A percentile compares a stretch with the other conserved stretches of the same genome.
Conservation (phyloP, 2,329 filamentous ascomycete genomes). For the Hypoxylon sp. region DNA sequence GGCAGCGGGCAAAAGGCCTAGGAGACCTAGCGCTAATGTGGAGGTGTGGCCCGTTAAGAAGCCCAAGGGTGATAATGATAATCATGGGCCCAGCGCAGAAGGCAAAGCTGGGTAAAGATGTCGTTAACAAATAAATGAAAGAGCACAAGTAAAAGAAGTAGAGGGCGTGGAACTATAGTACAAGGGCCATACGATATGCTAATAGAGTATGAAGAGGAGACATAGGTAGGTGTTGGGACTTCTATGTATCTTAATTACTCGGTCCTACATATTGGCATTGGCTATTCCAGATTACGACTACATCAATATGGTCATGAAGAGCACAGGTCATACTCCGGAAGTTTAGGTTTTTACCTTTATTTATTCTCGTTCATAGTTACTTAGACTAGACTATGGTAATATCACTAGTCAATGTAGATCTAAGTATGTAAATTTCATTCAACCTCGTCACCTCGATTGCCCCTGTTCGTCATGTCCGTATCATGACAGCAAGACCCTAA, state of each 20-base stretch:
- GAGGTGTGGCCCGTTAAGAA: conserved; percentile 64
- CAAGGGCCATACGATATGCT: not conserved
- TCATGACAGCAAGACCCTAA: conserved; percentile 71
- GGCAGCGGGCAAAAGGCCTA: conserved; percentile 53
- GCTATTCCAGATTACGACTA: conserved; percentile 11
- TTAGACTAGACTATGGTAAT: not conserved
- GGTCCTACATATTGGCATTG: conserved; percentile 17
- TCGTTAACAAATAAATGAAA: not conserved
- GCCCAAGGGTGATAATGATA: conserved; percentile 51
- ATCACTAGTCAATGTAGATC: not conserved
- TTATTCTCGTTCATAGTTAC: not conserved
- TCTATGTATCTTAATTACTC: conserved; percentile 29
- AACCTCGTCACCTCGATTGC: not conserved
- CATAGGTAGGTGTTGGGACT: conserved; percentile 1
- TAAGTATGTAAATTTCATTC: not conserved
- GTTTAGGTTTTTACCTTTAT: no score
- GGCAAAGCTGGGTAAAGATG: not conserved
- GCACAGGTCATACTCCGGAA: not conserved
- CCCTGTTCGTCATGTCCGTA: not conserved
- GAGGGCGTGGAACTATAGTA: not conserved
- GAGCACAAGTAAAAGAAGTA: not conserved
- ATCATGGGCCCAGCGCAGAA: not conserved
- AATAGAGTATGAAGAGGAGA: not conserved
- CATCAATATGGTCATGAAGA: conserved; percentile 9
- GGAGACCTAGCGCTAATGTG: conserved; percentile 58